phyloP scores from a whole-genome alignment of 1,284 basidiomycete species.

The Ustilago cynodontis region DNA sequence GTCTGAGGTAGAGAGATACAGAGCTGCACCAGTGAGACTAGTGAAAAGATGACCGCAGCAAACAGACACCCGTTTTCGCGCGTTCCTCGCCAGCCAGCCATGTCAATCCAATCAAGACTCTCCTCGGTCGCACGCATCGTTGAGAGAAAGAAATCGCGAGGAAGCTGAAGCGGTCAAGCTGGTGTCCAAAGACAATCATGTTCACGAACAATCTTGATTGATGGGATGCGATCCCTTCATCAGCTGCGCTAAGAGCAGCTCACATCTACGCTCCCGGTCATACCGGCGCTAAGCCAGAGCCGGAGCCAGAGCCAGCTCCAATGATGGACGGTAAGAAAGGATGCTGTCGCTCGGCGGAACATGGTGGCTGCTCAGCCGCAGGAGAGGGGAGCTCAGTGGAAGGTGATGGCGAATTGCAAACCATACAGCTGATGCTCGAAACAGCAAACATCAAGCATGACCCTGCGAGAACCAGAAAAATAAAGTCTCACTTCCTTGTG shows the following conservation, averaged over 20 bases:
- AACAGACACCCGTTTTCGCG: not conserved
- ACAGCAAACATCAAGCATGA: not conserved
- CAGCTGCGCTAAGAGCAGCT: constrained; percentile 3
- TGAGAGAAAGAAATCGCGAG: too few species aligned
- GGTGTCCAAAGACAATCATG: not conserved
- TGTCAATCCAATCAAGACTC: not conserved
- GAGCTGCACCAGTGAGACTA: not conserved
- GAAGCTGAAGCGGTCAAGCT: not conserved
- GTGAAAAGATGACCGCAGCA: not conserved
- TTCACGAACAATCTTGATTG: too few species aligned
- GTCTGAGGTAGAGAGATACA: not conserved
- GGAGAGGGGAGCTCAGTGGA: not conserved
- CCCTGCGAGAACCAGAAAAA: not conserved
- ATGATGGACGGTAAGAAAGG: not conserved
- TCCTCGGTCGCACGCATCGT: not conserved
- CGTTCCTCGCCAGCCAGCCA: not conserved
- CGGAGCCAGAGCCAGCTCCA: not conserved
- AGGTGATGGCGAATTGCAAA: not conserved
- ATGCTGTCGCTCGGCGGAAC: not conserved
- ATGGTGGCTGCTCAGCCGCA: constrained; percentile 3
- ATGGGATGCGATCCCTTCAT: too few species aligned
- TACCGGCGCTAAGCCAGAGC: not conserved
- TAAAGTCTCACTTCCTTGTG: not conserved
- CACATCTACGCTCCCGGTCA: not conserved
- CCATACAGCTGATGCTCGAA: not conserved